Base-by-base conservation (phyloP, 2,329 filamentous ascomycete species). In the Simplicillium aogashimaense region DNA sequence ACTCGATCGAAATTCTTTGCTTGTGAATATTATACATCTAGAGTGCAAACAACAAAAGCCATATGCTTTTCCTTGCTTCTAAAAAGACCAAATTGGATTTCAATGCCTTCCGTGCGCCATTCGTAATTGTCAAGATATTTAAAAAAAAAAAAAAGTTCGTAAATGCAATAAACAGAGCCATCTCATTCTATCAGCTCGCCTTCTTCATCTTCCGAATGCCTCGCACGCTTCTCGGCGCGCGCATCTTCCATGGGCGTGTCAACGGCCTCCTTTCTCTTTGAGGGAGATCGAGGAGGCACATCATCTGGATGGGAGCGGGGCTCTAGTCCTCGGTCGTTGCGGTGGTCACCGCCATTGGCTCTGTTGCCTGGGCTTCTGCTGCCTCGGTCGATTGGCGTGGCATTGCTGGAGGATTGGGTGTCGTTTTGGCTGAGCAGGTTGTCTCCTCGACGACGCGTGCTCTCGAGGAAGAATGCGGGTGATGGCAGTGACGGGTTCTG, bases 381-480 rank as follows among this genome's bases (percentile, higher is more conserved):
- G 12, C 59, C 61, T 35, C 67, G 61, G 28, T 74, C 70, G 46
- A 65, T 59, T 1, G 71, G 69, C 1, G 72, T 75, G 28, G 64
- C 69, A 18, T 66, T 66, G 15, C 61, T 63, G 38, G 69, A 72
- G 3, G 69, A 71, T n/a, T 60, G 53, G 12, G 58, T 62, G 7
- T 69, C 65, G 14, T 59, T 57, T 39, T 66, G 64, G 46, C 64
- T 66, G 31, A 60, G 50, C 4, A 57, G 43, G 2, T 57, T 57
- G 42, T 72, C 67, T 4, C 65, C 66, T 36, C 68, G 65, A 25
- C 74, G 63, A 37, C 74, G 63, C 3, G 75, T 78, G 41, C 65
- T 70, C 50, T 77, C 73, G 34, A 79, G 63, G 43, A 66, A 65
- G 49, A 77, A 78, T 8, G 66, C 65, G 9, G 75, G 74, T 28